phyloP scores from a whole-genome alignment of 768 basidiomycete species.

The Amanita muscaria region DNA sequence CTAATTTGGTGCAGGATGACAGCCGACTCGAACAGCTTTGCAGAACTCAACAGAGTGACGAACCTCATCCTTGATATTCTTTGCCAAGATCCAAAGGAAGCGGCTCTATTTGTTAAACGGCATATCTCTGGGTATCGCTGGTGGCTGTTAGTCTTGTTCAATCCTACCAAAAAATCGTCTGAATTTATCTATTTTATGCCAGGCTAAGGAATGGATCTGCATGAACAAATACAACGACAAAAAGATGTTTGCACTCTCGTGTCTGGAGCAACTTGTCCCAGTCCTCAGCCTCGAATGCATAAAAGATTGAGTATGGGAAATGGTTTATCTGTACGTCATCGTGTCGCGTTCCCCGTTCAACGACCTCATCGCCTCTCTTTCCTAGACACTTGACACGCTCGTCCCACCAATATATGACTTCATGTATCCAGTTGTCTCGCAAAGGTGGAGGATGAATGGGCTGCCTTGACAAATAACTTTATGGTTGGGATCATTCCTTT shows the following conservation, averaged over 20 bases:
- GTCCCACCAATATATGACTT: conserved; percentile 72
- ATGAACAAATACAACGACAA: conserved; percentile 14
- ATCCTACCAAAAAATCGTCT: conserved; percentile 4
- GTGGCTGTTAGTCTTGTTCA: conserved; percentile 15
- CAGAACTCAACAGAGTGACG: conserved; percentile 65
- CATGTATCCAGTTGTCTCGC: conserved; percentile 71
- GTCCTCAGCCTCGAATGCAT: conserved; percentile 46
- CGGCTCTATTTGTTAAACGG: conserved; percentile 14
- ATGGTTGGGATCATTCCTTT: conserved; percentile 59
- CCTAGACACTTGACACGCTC: conserved; percentile 54
- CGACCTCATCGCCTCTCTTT: not conserved
- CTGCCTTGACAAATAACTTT: conserved; percentile 31
- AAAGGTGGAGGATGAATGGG: conserved; percentile 8
- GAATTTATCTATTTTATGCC: not conserved
- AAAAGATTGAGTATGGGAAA: conserved; percentile 44
- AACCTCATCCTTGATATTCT: conserved; percentile 74
- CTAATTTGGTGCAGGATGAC: conserved; percentile 72
- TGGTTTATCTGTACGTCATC: conserved; percentile 56
- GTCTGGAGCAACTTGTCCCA: conserved; percentile 71
- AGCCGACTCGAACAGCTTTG: conserved; percentile 48
- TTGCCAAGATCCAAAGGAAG: conserved; percentile 26
- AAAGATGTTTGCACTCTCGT: conserved; percentile 61
- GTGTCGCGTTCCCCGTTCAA: not conserved
- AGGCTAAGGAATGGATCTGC: not conserved
- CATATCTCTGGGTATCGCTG: conserved; percentile 18